phyloP scores from a whole-genome alignment of 805 yeast genomes.

The Saturnispora ahearnii region DNA sequence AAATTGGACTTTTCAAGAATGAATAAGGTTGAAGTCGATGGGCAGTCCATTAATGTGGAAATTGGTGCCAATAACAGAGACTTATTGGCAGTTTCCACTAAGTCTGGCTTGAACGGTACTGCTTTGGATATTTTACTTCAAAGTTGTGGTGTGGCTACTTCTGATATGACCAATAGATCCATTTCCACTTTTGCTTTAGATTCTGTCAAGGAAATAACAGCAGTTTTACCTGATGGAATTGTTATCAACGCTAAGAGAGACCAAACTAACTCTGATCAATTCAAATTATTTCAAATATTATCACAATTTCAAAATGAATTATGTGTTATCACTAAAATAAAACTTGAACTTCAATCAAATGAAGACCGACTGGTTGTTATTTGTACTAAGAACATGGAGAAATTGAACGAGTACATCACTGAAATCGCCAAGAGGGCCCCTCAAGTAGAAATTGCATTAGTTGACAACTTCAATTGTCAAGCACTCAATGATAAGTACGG shows the following conservation, averaged over 20 bases:
- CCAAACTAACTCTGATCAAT: conserved; percentile 1
- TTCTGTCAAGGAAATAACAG: conserved; percentile 13
- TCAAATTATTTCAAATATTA: conserved; percentile 12
- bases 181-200: conserved; percentile 10
- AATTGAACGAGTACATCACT: conserved; percentile 11
- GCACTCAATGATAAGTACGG: conserved; percentile 4
- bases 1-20: conserved; percentile 13
- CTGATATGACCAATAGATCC: conserved; percentile 5
- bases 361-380: conserved; percentile 12
- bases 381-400: conserved; percentile 14
- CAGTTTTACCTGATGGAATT: conserved; percentile 25
- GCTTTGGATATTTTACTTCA: conserved; percentile 15
- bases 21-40: conserved; percentile 9
- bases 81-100: background rate
- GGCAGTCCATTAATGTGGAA: background rate
- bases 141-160: conserved; percentile 15
- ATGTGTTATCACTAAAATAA: conserved; percentile 16
- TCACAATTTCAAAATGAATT: conserved; percentile 10
- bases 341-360: background rate
- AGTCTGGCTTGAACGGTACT: conserved; percentile 6
- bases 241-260: conserved; percentile 7
- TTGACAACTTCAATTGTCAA: conserved; percentile 10
- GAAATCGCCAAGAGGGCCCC: conserved; percentile 17
- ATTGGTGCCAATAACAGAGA: conserved; percentile 2
- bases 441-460: conserved; percentile 7